A percentile compares a stretch with the other conserved stretches of the same genome.
Evolutionary conservation across 2,329 filamentous ascomycete genomes (phyloP).

Genomic region (Ceratocystis huliohia): DNA sequence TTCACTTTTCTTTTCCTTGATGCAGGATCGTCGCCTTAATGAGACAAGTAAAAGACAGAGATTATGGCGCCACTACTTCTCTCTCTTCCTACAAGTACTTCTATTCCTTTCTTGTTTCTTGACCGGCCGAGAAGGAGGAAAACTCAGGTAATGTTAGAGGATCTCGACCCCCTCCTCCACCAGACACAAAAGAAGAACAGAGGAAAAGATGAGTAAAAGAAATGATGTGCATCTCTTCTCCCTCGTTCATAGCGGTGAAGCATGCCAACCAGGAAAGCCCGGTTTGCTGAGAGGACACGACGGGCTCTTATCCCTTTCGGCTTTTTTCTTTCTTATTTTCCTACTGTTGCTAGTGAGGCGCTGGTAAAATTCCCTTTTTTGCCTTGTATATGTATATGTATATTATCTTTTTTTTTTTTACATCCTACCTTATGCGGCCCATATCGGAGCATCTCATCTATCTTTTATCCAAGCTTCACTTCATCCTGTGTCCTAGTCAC

Average conservation of each 20-base stretch:
- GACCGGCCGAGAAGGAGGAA: neutral
- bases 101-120: neutral
- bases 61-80: slow-evolving; percentile 1
- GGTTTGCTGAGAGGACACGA: neutral
- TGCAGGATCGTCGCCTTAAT: neutral
- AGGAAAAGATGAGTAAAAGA: neutral
- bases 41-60: neutral
- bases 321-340: neutral
- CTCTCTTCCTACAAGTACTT: slow-evolving; percentile 1
- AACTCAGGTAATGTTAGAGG: neutral
- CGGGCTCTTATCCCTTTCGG: neutral
- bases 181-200: neutral
- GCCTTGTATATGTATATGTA: too few relatives aligned
- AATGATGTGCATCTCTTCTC: slow-evolving; percentile 2
- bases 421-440: neutral
- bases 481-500: neutral
- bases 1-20: neutral
- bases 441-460: neutral
- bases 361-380: too few relatives aligned
- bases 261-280: slow-evolving; percentile 10
- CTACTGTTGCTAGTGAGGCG: neutral
- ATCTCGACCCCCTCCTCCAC: neutral
- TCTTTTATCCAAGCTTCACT: neutral
- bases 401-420: too few relatives aligned
- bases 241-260: slow-evolving; percentile 6